Base-by-base conservation (phyloP, 305 asterid species). In the Fraxinus albicans region DNA sequence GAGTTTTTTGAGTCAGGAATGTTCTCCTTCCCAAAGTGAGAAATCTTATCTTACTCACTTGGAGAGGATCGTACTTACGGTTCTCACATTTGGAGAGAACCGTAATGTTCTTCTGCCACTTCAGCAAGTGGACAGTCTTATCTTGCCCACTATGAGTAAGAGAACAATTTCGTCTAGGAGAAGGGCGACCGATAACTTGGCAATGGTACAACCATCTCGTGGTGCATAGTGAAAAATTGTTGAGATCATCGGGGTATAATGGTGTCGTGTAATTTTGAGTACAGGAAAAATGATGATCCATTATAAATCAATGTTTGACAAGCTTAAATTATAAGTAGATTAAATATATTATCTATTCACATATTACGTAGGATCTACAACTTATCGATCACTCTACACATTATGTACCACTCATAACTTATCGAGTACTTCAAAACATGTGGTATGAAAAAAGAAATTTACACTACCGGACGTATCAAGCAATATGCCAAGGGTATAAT, bases 221-320 rank as follows among this genome's bases (percentile, higher is more conserved):
- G 34, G 89, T 96, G 91, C 90, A 72, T 8, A 85, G 76, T 47
- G 88, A 73, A 17, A 86, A 89, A 36, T 87, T 96, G 79, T 79
- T 81, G 13, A 90, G 97, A 80, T 90, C 93, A 33, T 93, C 93
- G 1, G 98, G 97, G 78, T 93, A 91, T 77, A 96, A 97, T 82
- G 95, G 97, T 70, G 89, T 95, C 47, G 42, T 83, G 65, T 91
- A 77, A 88, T 84, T 35, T 60, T 67, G 53, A 44, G 73, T 25
- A 29, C 35, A 23, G 10, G 17, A 21, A 4, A 25, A 33, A 25
- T 25, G 27, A 65, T 2, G 3, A n/a, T 21, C 12, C 6, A 8
- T 60, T 21, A 60, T 12, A 21, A 60, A 60, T 0, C 0, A 15
- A 12, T 53, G 15, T 53, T 3, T 53, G 65, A 7, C 65, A 53